These are phyloP conservation scores for Trichoderma koningii DNA, from an alignment of 2,329 filamentous ascomycete species.

Conservation along the genomic window DNA sequence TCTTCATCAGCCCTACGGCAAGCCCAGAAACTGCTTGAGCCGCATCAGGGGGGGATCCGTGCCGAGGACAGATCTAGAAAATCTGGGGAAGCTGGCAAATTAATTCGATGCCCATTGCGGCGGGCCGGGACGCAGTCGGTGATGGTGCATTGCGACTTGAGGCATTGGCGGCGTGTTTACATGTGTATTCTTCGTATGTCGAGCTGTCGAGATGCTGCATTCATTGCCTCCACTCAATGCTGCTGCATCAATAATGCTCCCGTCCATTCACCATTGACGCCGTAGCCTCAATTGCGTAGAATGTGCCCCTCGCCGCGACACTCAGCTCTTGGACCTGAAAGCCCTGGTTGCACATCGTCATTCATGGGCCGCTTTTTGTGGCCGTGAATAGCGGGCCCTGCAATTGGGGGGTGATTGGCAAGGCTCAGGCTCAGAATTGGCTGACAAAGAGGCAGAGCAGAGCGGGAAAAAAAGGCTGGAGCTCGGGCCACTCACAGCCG, in stretches of 20 bases:
- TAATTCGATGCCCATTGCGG: constrained; percentile 1
- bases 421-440: neutral
- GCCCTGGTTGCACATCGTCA: constrained; percentile 26
- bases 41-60: constrained; percentile 25
- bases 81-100: constrained; percentile 24
- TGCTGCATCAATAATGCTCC: neutral
- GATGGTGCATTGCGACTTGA: too few species aligned
- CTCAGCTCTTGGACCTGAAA: neutral
- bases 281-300: neutral
- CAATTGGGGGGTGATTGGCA: neutral
- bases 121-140: neutral
- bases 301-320: neutral
- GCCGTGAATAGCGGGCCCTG: constrained; percentile 23
- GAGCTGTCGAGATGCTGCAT: neutral
- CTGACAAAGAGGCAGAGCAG: neutral
- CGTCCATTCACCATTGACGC: neutral
- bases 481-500: constrained; percentile 25
- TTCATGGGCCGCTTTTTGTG: constrained; percentile 23
- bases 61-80: constrained; percentile 25
- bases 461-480: neutral
- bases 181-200: neutral
- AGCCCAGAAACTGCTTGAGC: constrained; percentile 24
- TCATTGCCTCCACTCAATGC: neutral
- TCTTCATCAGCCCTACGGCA: constrained; percentile 28
- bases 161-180: neutral